Percentiles rank a stretch among this genome's conserved stretches.
Conservation (phyloP, 306 rosid species). For the Dalbergia cochinchinensis region DNA sequence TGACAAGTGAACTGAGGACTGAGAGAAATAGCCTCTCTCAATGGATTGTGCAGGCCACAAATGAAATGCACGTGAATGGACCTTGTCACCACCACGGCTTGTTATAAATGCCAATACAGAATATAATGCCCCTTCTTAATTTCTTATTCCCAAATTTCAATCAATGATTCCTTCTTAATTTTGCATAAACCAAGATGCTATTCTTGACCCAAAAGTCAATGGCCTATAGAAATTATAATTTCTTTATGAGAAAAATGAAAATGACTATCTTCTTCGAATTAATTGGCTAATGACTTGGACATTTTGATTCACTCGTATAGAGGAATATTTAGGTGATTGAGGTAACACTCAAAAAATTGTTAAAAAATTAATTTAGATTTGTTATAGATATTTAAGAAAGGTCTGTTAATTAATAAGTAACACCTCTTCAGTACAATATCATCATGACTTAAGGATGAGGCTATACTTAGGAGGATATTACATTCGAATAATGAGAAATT, state of each 20-base stretch:
- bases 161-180: neutral
- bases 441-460: too few relatives aligned
- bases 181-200: too few relatives aligned
- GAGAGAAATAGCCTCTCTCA: too few relatives aligned
- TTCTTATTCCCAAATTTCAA: neutral
- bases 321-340: too few relatives aligned
- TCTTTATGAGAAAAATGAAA: neutral
- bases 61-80: constrained; percentile 47
- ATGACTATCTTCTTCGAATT: neutral
- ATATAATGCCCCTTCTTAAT: constrained; percentile 16
- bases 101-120: neutral
- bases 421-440: too few relatives aligned
- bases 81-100: constrained; percentile 9
- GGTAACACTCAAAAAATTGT: too few relatives aligned
- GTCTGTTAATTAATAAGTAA: too few relatives aligned
- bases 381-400: too few relatives aligned
- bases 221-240: neutral
- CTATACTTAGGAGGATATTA: too few relatives aligned
- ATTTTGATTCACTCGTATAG: neutral
- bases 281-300: neutral
- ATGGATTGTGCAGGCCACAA: neutral
- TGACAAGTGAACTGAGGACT: constrained; percentile 18
- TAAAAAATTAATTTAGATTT: too few relatives aligned
- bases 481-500: too few relatives aligned
- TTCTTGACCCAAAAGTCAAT: neutral